These are phyloP conservation scores for Beauveria caledonica DNA, from an alignment of 2,329 filamentous ascomycete species.

Conservation along the genomic window DNA sequence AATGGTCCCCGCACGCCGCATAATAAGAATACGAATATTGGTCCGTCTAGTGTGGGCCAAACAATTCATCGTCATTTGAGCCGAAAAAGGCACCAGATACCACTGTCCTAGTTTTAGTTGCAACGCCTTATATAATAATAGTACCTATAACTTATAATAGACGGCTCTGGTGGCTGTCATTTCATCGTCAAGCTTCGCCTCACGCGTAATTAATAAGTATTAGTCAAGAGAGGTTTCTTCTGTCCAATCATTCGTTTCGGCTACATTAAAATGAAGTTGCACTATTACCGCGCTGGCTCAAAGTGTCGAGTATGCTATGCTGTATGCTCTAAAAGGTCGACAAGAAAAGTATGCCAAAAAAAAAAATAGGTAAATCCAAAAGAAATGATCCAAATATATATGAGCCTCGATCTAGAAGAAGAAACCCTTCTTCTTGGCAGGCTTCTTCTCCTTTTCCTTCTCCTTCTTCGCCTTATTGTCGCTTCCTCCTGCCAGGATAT, in stretches of 20 bases:
- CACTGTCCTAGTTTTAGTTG: not conserved
- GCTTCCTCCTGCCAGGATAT: conserved; percentile 33
- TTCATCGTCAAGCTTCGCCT: not conserved
- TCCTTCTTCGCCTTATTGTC: conserved; percentile 24
- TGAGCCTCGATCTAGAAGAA: not conserved
- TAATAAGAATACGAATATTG: not conserved
- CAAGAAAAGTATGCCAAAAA: not conserved
- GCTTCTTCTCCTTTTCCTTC: conserved; percentile 34
- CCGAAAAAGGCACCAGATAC: conserved; percentile 3
- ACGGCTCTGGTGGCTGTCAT: not conserved
- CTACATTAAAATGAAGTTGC: not conserved
- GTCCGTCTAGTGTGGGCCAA: not conserved
- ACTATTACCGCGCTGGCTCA: not conserved
- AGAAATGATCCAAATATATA: not conserved
- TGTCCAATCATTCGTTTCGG: not conserved
- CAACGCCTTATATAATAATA: not conserved
- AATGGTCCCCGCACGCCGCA: not conserved
- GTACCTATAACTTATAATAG: not conserved
- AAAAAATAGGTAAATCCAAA: not conserved
- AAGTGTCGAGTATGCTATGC: conserved; percentile 1
- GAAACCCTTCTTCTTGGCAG: conserved; percentile 23
- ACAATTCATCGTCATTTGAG: not conserved
- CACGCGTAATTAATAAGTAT: not conserved
- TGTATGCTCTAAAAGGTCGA: not conserved
- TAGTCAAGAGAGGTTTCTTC: not conserved